phyloP scores from a whole-genome alignment of 2,329 filamentous ascomycete genomes.

The Epichloe brachyelytri region DNA sequence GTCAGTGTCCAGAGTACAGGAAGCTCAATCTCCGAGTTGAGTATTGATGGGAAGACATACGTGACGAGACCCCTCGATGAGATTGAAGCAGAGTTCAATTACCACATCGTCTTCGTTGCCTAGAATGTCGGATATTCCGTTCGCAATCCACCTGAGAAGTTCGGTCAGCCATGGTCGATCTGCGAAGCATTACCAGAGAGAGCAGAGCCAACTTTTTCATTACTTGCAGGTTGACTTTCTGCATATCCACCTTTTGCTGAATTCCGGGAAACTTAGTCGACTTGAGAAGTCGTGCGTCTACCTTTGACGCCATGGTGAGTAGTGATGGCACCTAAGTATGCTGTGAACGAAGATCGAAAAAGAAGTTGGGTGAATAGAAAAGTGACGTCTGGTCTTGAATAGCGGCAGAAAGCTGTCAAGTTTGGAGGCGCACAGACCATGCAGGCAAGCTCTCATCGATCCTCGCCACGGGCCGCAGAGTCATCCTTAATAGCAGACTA shows the following conservation, averaged over 20 bases:
- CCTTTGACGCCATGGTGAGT: constrained; percentile 60
- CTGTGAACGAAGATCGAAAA: neutral
- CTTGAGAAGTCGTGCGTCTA: constrained; percentile 80
- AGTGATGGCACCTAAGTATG: neutral
- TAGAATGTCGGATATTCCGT: constrained; percentile 74
- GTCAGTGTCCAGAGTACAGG: constrained; percentile 20
- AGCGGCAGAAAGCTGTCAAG: constrained; percentile 3
- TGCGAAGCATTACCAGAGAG: neutral
- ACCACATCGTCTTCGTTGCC: constrained; percentile 94
- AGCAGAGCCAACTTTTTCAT: constrained; percentile 71
- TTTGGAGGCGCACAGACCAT: constrained; percentile 2
- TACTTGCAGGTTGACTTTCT: constrained; percentile 91
- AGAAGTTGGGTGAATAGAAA: neutral
- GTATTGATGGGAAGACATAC: constrained; percentile 30
- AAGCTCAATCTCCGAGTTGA: neutral
- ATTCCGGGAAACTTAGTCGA: constrained; percentile 90
- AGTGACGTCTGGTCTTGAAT: constrained; percentile 8
- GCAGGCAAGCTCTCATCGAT: neutral
- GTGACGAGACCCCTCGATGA: constrained; percentile 60
- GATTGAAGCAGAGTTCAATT: constrained; percentile 65
- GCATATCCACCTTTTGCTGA: constrained; percentile 90
- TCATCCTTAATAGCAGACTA: too few species aligned
- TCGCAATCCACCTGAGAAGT: constrained; percentile 71
- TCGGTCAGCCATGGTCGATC: constrained; percentile 8
- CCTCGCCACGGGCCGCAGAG: neutral